Evolutionary conservation across 2,329 filamentous ascomycete genomes (phyloP), one percentile per base, ranked within the genome.

Genomic region (Monilinia fructicola): DNA sequence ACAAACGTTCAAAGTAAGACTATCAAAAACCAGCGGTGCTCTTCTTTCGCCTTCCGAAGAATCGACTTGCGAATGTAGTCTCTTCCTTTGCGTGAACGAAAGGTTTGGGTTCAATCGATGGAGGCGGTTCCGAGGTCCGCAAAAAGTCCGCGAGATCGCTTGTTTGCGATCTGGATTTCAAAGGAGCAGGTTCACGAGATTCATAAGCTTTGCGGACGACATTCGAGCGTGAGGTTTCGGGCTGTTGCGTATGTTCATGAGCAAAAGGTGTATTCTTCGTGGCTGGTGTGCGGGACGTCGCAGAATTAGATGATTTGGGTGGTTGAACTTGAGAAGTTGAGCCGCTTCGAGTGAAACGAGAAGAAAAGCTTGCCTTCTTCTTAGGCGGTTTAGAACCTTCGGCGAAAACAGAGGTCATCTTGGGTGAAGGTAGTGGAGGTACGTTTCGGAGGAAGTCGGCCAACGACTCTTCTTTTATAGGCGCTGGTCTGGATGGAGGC

Each of bases 141-240:
- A 95, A 78, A 76, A 94, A 94, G 62, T 87, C 86, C 0, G 91
- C 90, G 54, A 94, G 78, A 61, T 92, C 90, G 23, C 84, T 83
- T 2, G 89, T 92, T 55, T 74, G 67, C 66, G 73, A 52, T 68
- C 70, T 69, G 67, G 74, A 67, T 42, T 73, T 65, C 11, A 71
- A 21, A 11, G 58, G 58, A 58, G n/a, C 67, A 14, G 76, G 71
- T 26, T 76, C 73, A 31, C 76, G 72, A 16, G 74, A 71, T 65
- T 74, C 73, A 72, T 83, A 88, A 72, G 78, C 84, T 78, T 84
- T 88, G 82, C 83, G 80, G 28, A 77, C 75, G 31, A 76, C 75
- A 26, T 75, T 76, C 16, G 65, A 42, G n/a, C 28, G 38, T 31
- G 65, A 38, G 4, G 26, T 35, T 59, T 73, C 71, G 38, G 71